These are phyloP conservation scores for Podochytrium sp. DNA, from an alignment of 192 early-diverging fungal genomes.

Conservation along the genomic window DNA sequence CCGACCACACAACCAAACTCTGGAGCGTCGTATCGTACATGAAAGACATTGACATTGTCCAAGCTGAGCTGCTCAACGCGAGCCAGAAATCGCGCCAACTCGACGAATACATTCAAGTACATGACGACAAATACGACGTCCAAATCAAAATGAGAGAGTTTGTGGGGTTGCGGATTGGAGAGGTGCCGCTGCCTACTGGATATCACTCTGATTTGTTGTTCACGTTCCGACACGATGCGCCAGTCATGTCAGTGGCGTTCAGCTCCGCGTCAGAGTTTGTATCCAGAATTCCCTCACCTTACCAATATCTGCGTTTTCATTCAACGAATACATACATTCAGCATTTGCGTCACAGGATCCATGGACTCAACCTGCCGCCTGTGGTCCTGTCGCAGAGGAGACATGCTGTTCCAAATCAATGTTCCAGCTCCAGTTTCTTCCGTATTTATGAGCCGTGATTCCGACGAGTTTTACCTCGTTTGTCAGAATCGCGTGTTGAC, in stretches of 20 bases:
- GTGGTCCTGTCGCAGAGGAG: constrained; percentile 59
- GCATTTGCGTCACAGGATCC: constrained; percentile 59
- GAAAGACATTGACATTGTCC: constrained; percentile 49
- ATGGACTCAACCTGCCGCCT: constrained; percentile 59
- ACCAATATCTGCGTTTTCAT: neutral
- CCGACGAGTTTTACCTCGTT: constrained; percentile 39
- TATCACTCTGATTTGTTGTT: constrained; percentile 61
- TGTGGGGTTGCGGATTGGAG: constrained; percentile 44
- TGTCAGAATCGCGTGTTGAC: constrained; percentile 56
- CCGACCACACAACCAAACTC: constrained; percentile 62
- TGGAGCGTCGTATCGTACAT: constrained; percentile 58
- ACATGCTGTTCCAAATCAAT: constrained; percentile 68
- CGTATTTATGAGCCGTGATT: constrained; percentile 34
- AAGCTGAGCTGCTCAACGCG: constrained; percentile 39
- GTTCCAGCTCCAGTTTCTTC: constrained; percentile 48
- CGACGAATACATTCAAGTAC: constrained; percentile 43
- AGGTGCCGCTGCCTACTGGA: constrained; percentile 49
- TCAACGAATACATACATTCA: constrained; percentile 19
- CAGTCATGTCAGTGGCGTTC: constrained; percentile 52
- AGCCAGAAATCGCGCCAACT: constrained; percentile 22
- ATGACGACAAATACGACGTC: constrained; percentile 41
- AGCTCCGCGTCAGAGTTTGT: constrained; percentile 48
- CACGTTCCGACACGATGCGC: constrained; percentile 60
- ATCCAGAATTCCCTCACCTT: neutral
- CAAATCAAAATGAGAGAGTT: constrained; percentile 43